phyloP scores from a whole-genome alignment of 768 basidiomycete species.

The Calocybe indica region DNA sequence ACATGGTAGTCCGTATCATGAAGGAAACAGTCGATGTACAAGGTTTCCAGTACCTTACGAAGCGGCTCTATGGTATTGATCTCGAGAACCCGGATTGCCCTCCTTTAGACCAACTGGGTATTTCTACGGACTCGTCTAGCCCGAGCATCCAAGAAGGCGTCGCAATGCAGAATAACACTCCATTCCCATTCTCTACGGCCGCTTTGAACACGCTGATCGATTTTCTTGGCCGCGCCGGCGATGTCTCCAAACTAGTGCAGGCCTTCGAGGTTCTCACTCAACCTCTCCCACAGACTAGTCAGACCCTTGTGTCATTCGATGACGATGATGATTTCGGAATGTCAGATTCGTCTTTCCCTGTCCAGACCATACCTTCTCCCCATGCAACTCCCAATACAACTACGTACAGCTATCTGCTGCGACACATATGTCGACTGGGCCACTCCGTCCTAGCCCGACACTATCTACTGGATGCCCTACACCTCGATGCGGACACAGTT shows the following conservation, averaged over 20 bases:
- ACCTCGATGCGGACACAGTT: conserved; percentile 33
- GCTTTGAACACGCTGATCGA: conserved; percentile 73
- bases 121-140: conserved; percentile 3
- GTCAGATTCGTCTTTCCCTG: conserved; percentile 22
- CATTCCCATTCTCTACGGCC: conserved; percentile 45
- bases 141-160: conserved; percentile 19
- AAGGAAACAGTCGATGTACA: conserved; percentile 56
- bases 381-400: conserved; percentile 57
- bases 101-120: conserved; percentile 39
- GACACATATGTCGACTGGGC: conserved; percentile 42
- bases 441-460: conserved; percentile 58
- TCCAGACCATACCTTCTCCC: conserved; percentile 30
- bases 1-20: conserved; percentile 62
- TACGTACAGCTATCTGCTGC: conserved; percentile 57
- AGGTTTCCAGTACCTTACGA: conserved; percentile 55
- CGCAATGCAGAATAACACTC: too few relatives aligned
- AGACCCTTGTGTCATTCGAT: conserved; percentile 51
- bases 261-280: conserved; percentile 76
- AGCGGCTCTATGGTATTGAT: conserved; percentile 72
- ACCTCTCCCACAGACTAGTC: conserved; percentile 50
- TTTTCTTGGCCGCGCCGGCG: conserved; percentile 53
- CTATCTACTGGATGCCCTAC: conserved; percentile 52
- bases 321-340: conserved; percentile 63
- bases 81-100: conserved; percentile 65
- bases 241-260: conserved; percentile 63